Conservation (phyloP, 148 eudicot genomes). For the Nyssa sinensis region DNA sequence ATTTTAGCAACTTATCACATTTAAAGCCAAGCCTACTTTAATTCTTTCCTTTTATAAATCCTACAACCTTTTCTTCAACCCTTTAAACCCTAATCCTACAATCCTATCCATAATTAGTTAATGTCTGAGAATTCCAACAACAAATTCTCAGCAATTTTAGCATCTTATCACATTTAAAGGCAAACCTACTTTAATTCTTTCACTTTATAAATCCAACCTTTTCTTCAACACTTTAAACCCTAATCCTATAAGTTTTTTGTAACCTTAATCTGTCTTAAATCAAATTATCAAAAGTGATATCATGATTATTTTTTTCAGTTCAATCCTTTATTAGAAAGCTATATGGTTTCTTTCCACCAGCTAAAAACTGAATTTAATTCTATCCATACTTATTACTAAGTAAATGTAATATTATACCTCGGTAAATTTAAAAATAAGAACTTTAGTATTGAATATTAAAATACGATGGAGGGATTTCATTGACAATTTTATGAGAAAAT, state of each 20-base stretch:
- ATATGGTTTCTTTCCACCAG: background rate
- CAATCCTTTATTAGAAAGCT: background rate
- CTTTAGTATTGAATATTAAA: background rate
- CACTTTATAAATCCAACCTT: background rate
- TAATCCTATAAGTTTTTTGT: background rate
- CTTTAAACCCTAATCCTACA: no score
- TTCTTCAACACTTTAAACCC: background rate
- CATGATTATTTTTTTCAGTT: no score
- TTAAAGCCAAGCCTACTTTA: background rate
- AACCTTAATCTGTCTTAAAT: no score
- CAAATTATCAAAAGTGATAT: background rate
- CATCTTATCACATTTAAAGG: background rate
- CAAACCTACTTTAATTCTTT: background rate
- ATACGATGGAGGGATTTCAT: background rate
- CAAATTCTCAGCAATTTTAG: no score
- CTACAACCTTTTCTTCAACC: background rate
- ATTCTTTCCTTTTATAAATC: background rate
- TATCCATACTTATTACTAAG: background rate
- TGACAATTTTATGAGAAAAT: background rate
- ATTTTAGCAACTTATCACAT: background rate
- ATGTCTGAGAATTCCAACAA: no score
- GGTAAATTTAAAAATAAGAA: background rate
- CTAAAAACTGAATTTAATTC: background rate
- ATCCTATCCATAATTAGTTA: no score
- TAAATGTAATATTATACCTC: no score